A percentile compares a stretch with the other conserved stretches of the same genome.
These are phyloP conservation scores for Tricholoma hemisulphureum DNA, from an alignment of 768 basidiomycete genomes.

Conservation along the genomic window DNA sequence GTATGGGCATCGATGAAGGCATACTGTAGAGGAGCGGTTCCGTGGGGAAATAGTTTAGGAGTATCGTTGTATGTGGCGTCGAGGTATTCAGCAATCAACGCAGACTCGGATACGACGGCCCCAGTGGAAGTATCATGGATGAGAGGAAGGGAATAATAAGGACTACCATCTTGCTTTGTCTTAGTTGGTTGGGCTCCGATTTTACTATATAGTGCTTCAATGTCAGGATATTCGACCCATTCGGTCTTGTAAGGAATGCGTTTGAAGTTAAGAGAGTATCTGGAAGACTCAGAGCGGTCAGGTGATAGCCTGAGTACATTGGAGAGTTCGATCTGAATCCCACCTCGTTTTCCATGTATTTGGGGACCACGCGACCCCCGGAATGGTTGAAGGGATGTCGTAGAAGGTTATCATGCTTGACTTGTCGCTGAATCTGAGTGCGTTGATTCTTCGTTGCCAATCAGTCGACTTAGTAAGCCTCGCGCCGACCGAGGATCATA, in stretches of 20 bases:
- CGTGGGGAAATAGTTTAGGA: constrained; percentile 29
- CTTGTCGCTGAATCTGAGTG: too few species aligned
- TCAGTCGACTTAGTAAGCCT: too few species aligned
- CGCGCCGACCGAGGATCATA: too few species aligned
- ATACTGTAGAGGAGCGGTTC: constrained; percentile 16
- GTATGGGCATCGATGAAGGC: constrained; percentile 10
- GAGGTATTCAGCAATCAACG: constrained; percentile 40
- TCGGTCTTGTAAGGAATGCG: constrained; percentile 38
- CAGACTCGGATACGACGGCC: constrained; percentile 33
- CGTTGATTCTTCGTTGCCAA: too few species aligned
- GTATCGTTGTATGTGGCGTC: constrained; percentile 38
- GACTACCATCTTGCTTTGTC: constrained; percentile 23
- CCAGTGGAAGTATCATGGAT: constrained; percentile 37
- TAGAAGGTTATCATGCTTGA: constrained; percentile 34
- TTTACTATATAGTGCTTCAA: constrained; percentile 30
- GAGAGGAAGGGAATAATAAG: constrained; percentile 38
- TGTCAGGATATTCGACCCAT: constrained; percentile 41
- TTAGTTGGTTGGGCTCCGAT: constrained; percentile 31
- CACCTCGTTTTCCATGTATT: constrained; percentile 48
- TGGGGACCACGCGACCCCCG: constrained; percentile 37
- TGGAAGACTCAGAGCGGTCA: background rate
- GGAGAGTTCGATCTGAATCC: background rate
- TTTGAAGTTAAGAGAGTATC: constrained; percentile 23
- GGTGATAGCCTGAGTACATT: background rate
- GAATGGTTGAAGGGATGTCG: constrained; percentile 40